Percentiles rank a stretch among this genome's conserved stretches.
These are phyloP conservation scores for Penicillium frequentans DNA, from an alignment of 2,329 filamentous ascomycete species.

Conservation along the genomic window DNA sequence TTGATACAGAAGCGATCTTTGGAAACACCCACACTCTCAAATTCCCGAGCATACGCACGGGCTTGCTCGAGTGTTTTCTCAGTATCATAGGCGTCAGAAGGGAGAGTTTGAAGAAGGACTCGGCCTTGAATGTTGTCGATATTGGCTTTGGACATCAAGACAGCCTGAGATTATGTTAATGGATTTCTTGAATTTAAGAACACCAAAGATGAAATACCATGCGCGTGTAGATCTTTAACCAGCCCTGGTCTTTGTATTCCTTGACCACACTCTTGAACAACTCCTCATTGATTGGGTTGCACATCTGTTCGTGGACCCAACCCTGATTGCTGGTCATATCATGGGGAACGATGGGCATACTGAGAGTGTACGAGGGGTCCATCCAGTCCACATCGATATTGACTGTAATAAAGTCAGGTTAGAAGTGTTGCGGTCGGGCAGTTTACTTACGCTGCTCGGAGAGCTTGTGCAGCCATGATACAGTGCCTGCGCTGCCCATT, in stretches of 20 bases:
- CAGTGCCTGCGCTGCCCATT: conserved; percentile 12
- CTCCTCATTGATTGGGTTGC: conserved; percentile 45
- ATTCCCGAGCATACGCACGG: conserved; percentile 49
- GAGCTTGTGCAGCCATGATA: conserved; percentile 17
- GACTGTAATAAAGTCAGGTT: conserved; percentile 32
- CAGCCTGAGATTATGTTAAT: conserved; percentile 32
- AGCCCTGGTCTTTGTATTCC: conserved; percentile 48
- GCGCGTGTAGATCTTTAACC: conserved; percentile 52
- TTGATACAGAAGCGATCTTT: conserved; percentile 54
- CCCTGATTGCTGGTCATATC: conserved; percentile 55
- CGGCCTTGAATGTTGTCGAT: conserved; percentile 49
- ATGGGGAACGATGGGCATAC: conserved; percentile 47
- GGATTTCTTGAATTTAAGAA: background rate
- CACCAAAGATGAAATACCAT: conserved; percentile 30
- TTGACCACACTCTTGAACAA: conserved; percentile 44
- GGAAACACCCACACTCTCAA: conserved; percentile 46
- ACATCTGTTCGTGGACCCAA: conserved; percentile 51
- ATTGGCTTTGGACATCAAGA: conserved; percentile 50
- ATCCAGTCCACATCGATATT: conserved; percentile 56
- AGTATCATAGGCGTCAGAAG: conserved; percentile 49
- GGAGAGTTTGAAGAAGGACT: conserved; percentile 51
- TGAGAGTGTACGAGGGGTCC: conserved; percentile 50
- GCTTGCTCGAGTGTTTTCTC: conserved; percentile 49
- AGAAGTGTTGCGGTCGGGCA: too few species aligned
- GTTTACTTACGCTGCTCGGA: conserved; percentile 11